Percentiles rank a stretch among this genome's conserved stretches.
These are phyloP conservation scores for Globisporangium spinosum DNA, from an alignment of 352 stramenopile genomes.

Conservation along the genomic window DNA sequence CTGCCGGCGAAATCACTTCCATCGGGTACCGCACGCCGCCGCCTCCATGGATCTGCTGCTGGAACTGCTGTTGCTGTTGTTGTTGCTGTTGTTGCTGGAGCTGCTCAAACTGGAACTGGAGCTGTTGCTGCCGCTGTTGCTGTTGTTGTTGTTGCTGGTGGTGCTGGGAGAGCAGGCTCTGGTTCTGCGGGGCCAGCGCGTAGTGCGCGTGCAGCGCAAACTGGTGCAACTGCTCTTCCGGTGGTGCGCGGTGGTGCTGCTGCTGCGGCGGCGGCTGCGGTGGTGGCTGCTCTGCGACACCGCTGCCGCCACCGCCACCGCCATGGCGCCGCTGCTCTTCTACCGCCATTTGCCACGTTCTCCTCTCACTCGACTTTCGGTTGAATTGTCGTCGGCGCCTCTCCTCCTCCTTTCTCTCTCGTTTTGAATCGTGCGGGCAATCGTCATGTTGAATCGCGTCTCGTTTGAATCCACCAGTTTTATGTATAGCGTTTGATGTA, in stretches of 20 bases:
- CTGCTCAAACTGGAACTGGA: constrained; percentile 28
- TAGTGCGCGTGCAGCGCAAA: constrained; percentile 31
- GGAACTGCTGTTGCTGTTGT: constrained; percentile 4
- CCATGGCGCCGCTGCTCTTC: constrained; percentile 14
- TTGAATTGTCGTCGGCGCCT: not conserved
- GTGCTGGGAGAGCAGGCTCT: constrained; percentile 6
- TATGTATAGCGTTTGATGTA: too few relatives aligned
- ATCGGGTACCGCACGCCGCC: constrained; percentile 7
- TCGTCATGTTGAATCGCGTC: too few relatives aligned
- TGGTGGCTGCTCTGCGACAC: constrained; percentile 36
- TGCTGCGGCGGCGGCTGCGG: constrained; percentile 22
- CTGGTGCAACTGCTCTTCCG: constrained; percentile 39
- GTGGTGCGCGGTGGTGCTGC: constrained; percentile 26
- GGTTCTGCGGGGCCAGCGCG: constrained; percentile 10
- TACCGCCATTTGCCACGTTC: constrained; percentile 7
- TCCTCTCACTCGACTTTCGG: not conserved
- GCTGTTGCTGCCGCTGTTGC: constrained; percentile 19
- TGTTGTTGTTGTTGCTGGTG: constrained; percentile 1
- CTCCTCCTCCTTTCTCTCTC: too few relatives aligned
- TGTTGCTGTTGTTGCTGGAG: constrained; percentile 16
- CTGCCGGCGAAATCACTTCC: constrained; percentile 9
- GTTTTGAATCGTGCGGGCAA: too few relatives aligned
- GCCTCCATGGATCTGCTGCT: constrained; percentile 13
- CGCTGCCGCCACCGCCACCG: constrained; percentile 28
- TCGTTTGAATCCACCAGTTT: too few relatives aligned